Percentiles rank a stretch among this genome's conserved stretches.
Conservation (phyloP, 768 basidiomycete species). For the Lactarius quietus region DNA sequence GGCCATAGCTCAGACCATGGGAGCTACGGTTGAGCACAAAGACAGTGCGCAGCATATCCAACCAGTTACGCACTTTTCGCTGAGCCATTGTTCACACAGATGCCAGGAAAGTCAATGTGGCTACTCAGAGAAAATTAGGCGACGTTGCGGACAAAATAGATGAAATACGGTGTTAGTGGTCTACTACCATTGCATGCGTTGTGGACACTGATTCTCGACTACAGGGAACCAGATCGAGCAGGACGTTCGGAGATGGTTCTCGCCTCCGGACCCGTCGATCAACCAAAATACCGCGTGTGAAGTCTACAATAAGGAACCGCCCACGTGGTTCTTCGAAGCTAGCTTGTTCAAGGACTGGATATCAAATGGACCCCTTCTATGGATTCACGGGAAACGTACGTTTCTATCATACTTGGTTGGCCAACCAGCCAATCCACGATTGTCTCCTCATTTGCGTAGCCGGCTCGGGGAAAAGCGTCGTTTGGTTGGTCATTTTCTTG, state of each 20-base stretch:
- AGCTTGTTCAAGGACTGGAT: neutral
- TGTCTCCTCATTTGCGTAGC: neutral
- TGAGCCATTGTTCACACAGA: neutral
- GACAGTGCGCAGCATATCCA: neutral
- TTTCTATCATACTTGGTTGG: neutral
- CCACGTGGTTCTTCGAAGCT: neutral
- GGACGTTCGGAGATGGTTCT: neutral
- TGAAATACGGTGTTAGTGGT: slow-evolving; percentile 1
- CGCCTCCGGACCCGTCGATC: neutral
- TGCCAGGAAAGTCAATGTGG: neutral
- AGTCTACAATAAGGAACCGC: neutral
- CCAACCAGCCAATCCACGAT: neutral
- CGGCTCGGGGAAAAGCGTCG: neutral
- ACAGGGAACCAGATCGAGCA: neutral
- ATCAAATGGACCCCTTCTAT: neutral
- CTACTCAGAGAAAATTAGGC: no score
- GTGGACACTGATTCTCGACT: neutral
- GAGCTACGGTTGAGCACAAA: neutral
- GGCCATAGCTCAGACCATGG: neutral
- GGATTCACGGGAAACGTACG: neutral
- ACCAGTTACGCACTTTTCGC: neutral
- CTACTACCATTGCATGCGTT: neutral
- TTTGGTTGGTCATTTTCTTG: neutral
- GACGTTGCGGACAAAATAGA: neutral
- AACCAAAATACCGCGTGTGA: neutral